Evolutionary conservation across 2,329 filamentous ascomycete genomes (phyloP).

Genomic region (Hypoxylon sp.): DNA sequence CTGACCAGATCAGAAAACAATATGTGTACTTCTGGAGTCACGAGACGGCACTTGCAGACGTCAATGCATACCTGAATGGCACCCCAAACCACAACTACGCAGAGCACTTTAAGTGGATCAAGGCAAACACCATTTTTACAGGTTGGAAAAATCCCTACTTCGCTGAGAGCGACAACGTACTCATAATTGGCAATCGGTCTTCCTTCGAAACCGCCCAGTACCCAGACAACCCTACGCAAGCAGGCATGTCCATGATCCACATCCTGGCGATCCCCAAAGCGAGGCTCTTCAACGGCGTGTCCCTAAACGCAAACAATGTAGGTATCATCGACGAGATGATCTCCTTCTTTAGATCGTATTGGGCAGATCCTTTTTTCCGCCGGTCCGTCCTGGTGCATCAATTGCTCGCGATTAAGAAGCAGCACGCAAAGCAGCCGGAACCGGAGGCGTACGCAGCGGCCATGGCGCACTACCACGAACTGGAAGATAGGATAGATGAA

Average conservation of each 20-base stretch:
- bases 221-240: neutral
- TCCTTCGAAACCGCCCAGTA: slow-evolving; percentile 47
- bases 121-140: slow-evolving; percentile 37
- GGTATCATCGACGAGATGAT: slow-evolving; percentile 43
- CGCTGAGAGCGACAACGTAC: slow-evolving; percentile 16
- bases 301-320: slow-evolving; percentile 26
- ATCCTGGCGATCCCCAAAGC: slow-evolving; percentile 44
- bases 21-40: slow-evolving; percentile 29
- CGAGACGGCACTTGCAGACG: slow-evolving; percentile 30
- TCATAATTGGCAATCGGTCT: slow-evolving; percentile 41
- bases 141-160: slow-evolving; percentile 2
- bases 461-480: slow-evolving; percentile 23
- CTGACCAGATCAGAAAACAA: slow-evolving; percentile 27
- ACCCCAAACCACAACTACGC: slow-evolving; percentile 23
- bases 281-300: slow-evolving; percentile 47
- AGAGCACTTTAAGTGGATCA: slow-evolving; percentile 33
- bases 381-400: slow-evolving; percentile 33
- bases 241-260: slow-evolving; percentile 49
- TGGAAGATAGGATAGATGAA: slow-evolving; percentile 12
- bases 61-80: slow-evolving; percentile 29
- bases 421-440: neutral
- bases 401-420: slow-evolving; percentile 16
- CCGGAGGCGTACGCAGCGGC: slow-evolving; percentile 4
- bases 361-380: slow-evolving; percentile 25
- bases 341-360: slow-evolving; percentile 29